Base-by-base conservation (phyloP, 345 rosid species). In the Rhodamnia argentea region DNA sequence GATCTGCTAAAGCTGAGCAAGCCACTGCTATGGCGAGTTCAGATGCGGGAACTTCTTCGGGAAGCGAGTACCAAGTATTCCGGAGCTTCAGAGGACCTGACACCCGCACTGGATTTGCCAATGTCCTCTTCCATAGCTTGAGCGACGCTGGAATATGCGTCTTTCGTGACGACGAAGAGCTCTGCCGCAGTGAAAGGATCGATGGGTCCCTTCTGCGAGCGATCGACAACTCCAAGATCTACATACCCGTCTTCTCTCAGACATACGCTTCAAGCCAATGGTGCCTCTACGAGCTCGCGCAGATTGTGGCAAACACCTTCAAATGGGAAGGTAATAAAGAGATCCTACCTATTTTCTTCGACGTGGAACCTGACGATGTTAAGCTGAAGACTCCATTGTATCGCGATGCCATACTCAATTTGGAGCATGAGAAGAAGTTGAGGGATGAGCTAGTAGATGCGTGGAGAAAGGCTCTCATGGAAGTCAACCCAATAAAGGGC, bases 181-280 rank as follows among this genome's bases (percentile, higher is more conserved):
- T 62, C 40, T 3, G 40, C 0, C 76, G 76, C 29, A 0, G 76
- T 62, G 42, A 62, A 62, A 62, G 11, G 0, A 62, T 62, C 0
- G 23, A 62, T 29, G 23, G 42, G 27, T 62, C 42, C 0, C 76
- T 62, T 62, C 0, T 62, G 0, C 42, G 23, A 62, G 23, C 42
- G 3, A 62, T 62, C 1, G 23, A 62, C 23, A 62, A 62, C 76
- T 62, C 76, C 0, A 4, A 4, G 20, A 15, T 62, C 5, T 62
- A 29, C 76, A 29, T 62, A 3, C 76, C 76, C 1, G 0, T 29
- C 76, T 62, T 62, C 6, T 62, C 76, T 29, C 0, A 6, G 0
- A 62, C 4, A 0, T 62, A 62, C 0, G 76, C 76, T 29, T 62
- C 76, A 3, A 62, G 76, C 42, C 76, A 29, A 7, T 62, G 76